A percentile compares a stretch with the other conserved stretches of the same genome.
phyloP scores from a whole-genome alignment of 1,284 basidiomycete species.

The Irpex rosettiformis region DNA sequence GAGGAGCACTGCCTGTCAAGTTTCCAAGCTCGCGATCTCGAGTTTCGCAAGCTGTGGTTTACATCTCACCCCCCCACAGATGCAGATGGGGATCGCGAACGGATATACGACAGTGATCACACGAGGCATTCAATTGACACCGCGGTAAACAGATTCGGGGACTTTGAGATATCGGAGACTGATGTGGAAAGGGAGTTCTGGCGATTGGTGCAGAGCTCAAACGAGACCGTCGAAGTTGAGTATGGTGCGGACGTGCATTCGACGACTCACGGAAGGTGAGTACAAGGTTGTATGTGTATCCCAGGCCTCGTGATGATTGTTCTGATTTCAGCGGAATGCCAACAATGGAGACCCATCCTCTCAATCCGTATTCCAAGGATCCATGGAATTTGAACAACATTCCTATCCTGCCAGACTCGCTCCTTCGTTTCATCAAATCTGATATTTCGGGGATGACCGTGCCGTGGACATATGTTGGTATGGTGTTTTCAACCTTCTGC shows the following conservation, averaged over 20 bases:
- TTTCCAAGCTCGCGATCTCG: slow-evolving; percentile 88
- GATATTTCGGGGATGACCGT: slow-evolving; percentile 99
- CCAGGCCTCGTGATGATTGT: slow-evolving; percentile 10
- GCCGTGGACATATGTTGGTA: slow-evolving; percentile 99
- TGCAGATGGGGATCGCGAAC: slow-evolving; percentile 15
- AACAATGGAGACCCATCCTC: slow-evolving; percentile 88
- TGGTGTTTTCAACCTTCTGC: slow-evolving; percentile 99
- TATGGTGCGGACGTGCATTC: slow-evolving; percentile 99
- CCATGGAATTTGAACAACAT: slow-evolving; percentile 99
- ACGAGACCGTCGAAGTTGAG: slow-evolving; percentile 96
- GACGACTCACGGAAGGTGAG: slow-evolving; percentile 92
- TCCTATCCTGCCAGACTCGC: slow-evolving; percentile 84
- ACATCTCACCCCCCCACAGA: slow-evolving; percentile 62
- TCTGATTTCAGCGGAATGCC: slow-evolving; percentile 77
- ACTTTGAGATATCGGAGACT: slow-evolving; percentile 74
- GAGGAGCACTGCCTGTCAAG: slow-evolving; percentile 92
- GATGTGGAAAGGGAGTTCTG: slow-evolving; percentile 97
- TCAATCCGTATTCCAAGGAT: slow-evolving; percentile 84
- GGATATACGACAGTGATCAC: slow-evolving; percentile 11
- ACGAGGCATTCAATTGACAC: slow-evolving; percentile 20
- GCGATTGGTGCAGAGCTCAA: slow-evolving; percentile 86
- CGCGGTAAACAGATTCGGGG: slow-evolving; percentile 58
- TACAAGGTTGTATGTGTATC: slow-evolving; percentile 9
- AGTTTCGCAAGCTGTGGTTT: slow-evolving; percentile 91
- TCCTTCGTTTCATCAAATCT: slow-evolving; percentile 92